Conservation (phyloP, 176 grass and related monocot species). For the Hordeum marinum region DNA sequence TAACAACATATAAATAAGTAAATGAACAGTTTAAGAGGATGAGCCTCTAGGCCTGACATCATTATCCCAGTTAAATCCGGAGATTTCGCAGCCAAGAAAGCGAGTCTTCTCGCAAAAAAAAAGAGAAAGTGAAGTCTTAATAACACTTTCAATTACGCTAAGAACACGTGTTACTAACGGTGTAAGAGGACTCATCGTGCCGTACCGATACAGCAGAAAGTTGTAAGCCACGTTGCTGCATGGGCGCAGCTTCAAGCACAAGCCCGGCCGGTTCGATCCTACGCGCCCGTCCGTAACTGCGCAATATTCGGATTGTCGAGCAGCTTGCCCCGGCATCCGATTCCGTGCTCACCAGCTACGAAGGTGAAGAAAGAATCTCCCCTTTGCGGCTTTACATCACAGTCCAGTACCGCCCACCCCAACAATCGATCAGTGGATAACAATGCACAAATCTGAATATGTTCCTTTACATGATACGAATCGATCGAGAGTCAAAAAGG, state of each 20-base stretch:
- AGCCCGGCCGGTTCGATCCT: conserved; percentile 11
- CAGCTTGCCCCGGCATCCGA: conserved; percentile 50
- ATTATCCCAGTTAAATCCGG: no score
- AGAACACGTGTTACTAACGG: neutral
- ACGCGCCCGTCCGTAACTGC: neutral
- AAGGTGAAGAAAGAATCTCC: conserved; percentile 40
- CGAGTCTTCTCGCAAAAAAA: no score
- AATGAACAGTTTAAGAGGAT: no score
- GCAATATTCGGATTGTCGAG: neutral
- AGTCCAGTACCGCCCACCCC: neutral
- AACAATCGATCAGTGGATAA: conserved; percentile 14
- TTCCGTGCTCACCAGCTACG: conserved; percentile 39
- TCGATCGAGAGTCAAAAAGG: conserved; percentile 32
- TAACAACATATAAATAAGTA: no score
- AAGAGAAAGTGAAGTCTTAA: no score
- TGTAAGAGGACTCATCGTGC: neutral
- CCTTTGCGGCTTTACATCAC: conserved; percentile 37
- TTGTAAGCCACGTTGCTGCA: neutral
- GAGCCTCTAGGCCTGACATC: no score
- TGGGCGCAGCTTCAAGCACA: conserved; percentile 23
- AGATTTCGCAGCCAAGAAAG: no score
- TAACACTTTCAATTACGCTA: neutral
- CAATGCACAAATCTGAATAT: conserved; percentile 22
- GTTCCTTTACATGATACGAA: conserved; percentile 34
- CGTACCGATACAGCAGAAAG: conserved; percentile 12